Evolutionary conservation across 2,329 filamentous ascomycete genomes (phyloP).

Genomic region (Gyromitra esculenta): DNA sequence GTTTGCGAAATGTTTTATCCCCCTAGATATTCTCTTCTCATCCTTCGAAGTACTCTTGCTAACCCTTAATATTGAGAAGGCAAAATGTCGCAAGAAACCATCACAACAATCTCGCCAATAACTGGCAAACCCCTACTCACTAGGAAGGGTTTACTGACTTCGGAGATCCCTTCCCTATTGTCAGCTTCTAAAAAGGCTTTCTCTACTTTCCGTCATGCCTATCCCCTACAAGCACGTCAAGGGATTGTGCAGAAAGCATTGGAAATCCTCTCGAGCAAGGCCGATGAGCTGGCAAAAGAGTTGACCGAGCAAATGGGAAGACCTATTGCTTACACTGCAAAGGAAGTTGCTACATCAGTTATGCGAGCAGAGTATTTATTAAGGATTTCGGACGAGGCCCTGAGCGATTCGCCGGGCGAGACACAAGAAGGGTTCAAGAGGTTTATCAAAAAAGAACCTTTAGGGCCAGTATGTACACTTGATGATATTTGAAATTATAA

Average conservation of each 20-base stretch:
- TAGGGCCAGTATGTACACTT: slow-evolving; percentile 73
- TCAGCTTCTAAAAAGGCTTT: slow-evolving; percentile 78
- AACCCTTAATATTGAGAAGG: slow-evolving; percentile 2
- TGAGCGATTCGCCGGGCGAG: slow-evolving; percentile 84
- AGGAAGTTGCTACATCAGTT: slow-evolving; percentile 84
- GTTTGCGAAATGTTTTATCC: neutral
- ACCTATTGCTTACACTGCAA: slow-evolving; percentile 85
- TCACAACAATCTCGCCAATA: slow-evolving; percentile 85
- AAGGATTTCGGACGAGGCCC: slow-evolving; percentile 79
- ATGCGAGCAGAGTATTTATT: slow-evolving; percentile 86
- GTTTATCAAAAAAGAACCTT: slow-evolving; percentile 86
- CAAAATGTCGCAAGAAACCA: slow-evolving; percentile 50
- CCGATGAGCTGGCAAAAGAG: slow-evolving; percentile 83
- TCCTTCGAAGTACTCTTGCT: neutral
- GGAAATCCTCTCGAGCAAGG: slow-evolving; percentile 72
- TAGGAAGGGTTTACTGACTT: slow-evolving; percentile 75
- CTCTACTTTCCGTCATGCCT: slow-evolving; percentile 76
- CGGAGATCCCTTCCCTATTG: slow-evolving; percentile 77
- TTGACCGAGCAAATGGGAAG: slow-evolving; percentile 95
- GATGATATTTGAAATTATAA: neutral
- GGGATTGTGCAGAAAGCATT: slow-evolving; percentile 83
- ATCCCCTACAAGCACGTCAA: slow-evolving; percentile 76
- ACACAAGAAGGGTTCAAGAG: slow-evolving; percentile 87
- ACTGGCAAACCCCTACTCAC: slow-evolving; percentile 86
- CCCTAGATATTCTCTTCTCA: neutral